A percentile compares a stretch with the other conserved stretches of the same genome.
Conservation (phyloP, 2,329 filamentous ascomycete genomes). For the Talaromyces sp. region DNA sequence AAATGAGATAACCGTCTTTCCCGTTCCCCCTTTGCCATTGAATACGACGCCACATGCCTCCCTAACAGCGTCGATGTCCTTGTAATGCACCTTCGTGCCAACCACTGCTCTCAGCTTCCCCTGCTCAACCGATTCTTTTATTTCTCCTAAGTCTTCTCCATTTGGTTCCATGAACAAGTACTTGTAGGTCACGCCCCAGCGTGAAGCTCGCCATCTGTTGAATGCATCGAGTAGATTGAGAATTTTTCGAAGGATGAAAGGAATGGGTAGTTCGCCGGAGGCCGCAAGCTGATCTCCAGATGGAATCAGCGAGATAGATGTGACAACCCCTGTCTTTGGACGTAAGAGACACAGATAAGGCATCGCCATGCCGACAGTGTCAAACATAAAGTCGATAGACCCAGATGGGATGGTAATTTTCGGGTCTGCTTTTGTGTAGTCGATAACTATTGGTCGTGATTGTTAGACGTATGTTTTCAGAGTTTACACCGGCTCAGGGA, state of each 20-base stretch:
- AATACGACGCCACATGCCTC: slow-evolving; percentile 34
- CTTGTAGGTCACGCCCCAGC: slow-evolving; percentile 40
- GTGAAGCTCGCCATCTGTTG: slow-evolving; percentile 39
- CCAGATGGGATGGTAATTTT: slow-evolving; percentile 33
- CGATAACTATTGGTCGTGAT: slow-evolving; percentile 31
- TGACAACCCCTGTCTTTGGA: slow-evolving; percentile 26
- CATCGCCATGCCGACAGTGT: slow-evolving; percentile 41
- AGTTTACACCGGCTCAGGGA: neutral
- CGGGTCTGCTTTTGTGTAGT: slow-evolving; percentile 44
- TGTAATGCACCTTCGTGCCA: slow-evolving; percentile 35
- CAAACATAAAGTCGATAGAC: slow-evolving; percentile 47
- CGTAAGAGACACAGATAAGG: slow-evolving; percentile 38
- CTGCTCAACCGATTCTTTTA: slow-evolving; percentile 36
- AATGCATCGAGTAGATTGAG: slow-evolving; percentile 29
- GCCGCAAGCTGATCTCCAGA: slow-evolving; percentile 29
- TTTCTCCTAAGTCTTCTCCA: slow-evolving; percentile 37
- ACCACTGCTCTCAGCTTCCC: slow-evolving; percentile 41
- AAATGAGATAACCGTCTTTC: slow-evolving; percentile 34
- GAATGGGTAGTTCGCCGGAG: slow-evolving; percentile 22
- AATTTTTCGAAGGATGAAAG: slow-evolving; percentile 18
- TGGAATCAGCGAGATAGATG: slow-evolving; percentile 29
- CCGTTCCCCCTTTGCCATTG: slow-evolving; percentile 38
- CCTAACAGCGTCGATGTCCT: slow-evolving; percentile 40
- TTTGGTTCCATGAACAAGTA: slow-evolving; percentile 39
- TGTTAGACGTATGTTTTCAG: neutral